Evolutionary conservation across 1,284 basidiomycete genomes (phyloP).

Genomic region (Papiliotrema flavescens): DNA sequence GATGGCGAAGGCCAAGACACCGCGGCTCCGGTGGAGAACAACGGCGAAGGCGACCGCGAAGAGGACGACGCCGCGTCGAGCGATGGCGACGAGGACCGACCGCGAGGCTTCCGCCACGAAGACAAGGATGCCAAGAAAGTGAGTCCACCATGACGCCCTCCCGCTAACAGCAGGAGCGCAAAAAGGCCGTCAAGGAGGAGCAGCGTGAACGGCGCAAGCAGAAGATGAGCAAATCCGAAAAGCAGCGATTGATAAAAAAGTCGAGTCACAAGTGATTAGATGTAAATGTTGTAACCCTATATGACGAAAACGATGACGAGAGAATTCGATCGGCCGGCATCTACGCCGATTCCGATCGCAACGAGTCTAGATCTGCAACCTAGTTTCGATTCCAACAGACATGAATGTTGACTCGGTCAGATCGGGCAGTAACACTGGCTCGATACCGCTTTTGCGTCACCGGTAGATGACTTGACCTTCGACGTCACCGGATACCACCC

Average conservation of each 20-base stretch:
- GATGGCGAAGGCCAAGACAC: constrained; percentile 14
- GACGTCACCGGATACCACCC: too few relatives aligned
- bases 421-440: background rate
- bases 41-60: constrained; percentile 9
- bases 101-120: constrained; percentile 81
- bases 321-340: background rate
- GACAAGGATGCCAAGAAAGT: constrained; percentile 90
- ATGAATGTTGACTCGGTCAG: too few relatives aligned
- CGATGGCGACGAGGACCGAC: constrained; percentile 48
- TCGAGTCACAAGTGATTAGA: background rate
- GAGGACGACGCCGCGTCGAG: constrained; percentile 41
- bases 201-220: constrained; percentile 79
- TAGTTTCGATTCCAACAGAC: too few relatives aligned
- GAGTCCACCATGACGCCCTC: constrained; percentile 18
- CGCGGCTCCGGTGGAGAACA: constrained; percentile 12
- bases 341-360: background rate
- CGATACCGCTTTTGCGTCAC: background rate
- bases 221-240: constrained; percentile 92
- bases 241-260: constrained; percentile 74
- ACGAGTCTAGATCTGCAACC: background rate
- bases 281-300: background rate
- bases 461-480: too few relatives aligned
- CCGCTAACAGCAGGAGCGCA: constrained; percentile 63
- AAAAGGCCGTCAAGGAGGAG: constrained; percentile 81
- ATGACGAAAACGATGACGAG: background rate